Evolutionary conservation across 2,329 filamentous ascomycete species (phyloP), one percentile per base, ranked within the genome.

Genomic region (Monilinia polystroma): DNA sequence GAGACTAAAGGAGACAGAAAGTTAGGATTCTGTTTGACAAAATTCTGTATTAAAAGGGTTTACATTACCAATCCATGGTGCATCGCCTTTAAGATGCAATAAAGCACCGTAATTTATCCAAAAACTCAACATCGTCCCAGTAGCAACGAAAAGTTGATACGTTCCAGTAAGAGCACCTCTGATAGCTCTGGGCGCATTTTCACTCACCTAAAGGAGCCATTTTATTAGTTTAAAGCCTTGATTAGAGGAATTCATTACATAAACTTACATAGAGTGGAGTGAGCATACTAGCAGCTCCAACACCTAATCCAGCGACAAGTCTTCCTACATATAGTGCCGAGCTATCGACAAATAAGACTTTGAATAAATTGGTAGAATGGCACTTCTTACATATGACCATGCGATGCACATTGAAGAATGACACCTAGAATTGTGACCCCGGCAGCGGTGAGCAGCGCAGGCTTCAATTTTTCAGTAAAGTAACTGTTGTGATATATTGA

Each of bases 241-340:
- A 14, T 16, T 16, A 41, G 6, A 4, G 10, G 10, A 41, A 29
- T 8, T 23, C 5, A 8, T 29, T 29, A 29, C 29, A 29, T 3
- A 12, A 7, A 32, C 63, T 67, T 51, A 75, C 79, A 64, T 78
- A 75, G 26, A 74, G 70, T 26, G 73, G 73, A 14, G 72, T 74
- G 56, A 76, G 70, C 73, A 75, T 76, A 26, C 81, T 83, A 0
- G 81, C 81, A 60, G 81, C 80, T n/a, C 82, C 82, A 51, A 83
- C 80, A 4, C 81, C 82, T 7, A 84, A 71, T 12, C 82, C 82
- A 35, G 80, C 77, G 29, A 83, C 70, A 60, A 84, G 85, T 74
- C 89, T 82, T 58, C 88, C 89, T 68, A 89, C 80, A 72, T 90
- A 91, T 80, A 91, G 88, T 71, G 82, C 79, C 16, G 83, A 79